A percentile compares a stretch with the other conserved stretches of the same genome.
These are phyloP conservation scores for Gossypium trilobum DNA, from an alignment of 441 rosid genomes.

Conservation along the genomic window DNA sequence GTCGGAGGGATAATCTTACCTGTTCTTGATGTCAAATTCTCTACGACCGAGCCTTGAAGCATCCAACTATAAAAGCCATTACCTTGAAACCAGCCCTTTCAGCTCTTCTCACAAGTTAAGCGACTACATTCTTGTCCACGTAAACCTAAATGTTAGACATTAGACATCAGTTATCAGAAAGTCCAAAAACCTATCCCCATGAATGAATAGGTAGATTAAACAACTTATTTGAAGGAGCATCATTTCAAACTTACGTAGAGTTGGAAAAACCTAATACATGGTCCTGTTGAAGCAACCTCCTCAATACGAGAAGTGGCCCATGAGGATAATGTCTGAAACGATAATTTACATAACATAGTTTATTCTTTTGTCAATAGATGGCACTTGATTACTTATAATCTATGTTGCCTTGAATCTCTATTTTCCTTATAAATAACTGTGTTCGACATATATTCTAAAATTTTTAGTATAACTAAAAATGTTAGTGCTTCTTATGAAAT, in stretches of 20 bases:
- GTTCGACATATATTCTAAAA: no score
- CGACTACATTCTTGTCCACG: conserved; percentile 68
- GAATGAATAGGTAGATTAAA: background rate
- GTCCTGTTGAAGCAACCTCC: conserved; percentile 93
- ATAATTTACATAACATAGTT: background rate
- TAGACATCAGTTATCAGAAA: background rate
- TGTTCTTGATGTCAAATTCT: conserved; percentile 57
- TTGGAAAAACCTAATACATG: conserved; percentile 74
- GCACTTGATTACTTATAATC: background rate
- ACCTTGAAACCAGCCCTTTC: conserved; percentile 93
- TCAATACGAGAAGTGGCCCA: conserved; percentile 89
- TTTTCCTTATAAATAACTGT: no score
- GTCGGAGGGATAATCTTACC: conserved; percentile 15
- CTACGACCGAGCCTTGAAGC: conserved; percentile 57
- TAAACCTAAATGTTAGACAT: conserved; percentile 42
- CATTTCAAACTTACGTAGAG: conserved; percentile 56
- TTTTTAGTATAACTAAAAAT: no score
- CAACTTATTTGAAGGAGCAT: background rate
- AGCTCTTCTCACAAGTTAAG: conserved; percentile 81
- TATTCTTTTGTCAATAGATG: background rate
- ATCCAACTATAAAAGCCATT: conserved; percentile 58
- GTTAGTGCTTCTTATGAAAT: no score
- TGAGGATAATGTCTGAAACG: conserved; percentile 67
- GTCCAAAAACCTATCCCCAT: background rate
- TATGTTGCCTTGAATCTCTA: no score